Evolutionary conservation across 495 filamentous ascomycete species (phyloP).

Genomic region (Pyrenula aspistea): DNA sequence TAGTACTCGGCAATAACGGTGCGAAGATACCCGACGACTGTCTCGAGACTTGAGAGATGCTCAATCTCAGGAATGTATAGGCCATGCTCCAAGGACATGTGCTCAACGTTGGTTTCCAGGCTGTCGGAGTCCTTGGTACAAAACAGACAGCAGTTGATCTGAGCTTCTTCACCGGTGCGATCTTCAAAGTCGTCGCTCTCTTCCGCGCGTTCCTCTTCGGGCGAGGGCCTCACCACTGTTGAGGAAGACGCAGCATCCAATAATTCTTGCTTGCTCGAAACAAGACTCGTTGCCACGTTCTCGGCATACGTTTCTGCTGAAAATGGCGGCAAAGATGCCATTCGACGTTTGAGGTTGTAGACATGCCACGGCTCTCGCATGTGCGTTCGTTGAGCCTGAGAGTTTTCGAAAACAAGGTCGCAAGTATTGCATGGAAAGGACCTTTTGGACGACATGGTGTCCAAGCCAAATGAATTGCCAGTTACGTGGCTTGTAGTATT

Average conservation of each 20-base stretch:
- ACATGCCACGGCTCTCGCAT: constrained; percentile 2
- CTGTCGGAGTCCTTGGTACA: constrained; percentile 1
- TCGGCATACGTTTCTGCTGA: neutral
- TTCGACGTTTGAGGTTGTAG: constrained; percentile 2
- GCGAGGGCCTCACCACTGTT: constrained; percentile 1
- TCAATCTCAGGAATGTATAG: constrained; percentile 2
- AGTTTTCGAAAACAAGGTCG: constrained; percentile 1
- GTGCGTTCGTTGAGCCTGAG: constrained; percentile 1
- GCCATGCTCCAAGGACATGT: constrained; percentile 1
- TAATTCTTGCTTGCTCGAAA: constrained; percentile 2
- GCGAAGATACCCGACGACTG: constrained; percentile 1
- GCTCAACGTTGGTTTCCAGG: constrained; percentile 1
- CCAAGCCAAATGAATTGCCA: constrained; percentile 1
- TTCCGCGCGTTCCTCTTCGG: neutral
- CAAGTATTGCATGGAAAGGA: constrained; percentile 1
- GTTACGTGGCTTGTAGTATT: neutral
- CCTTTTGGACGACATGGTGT: constrained; percentile 1
- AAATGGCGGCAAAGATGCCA: constrained; percentile 1
- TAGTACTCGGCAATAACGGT: constrained; percentile 2
- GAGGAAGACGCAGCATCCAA: constrained; percentile 1
- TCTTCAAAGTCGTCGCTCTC: constrained; percentile 1
- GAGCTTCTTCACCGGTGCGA: neutral
- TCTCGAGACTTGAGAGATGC: constrained; percentile 2
- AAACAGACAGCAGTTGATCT: constrained; percentile 1
- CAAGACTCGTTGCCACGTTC: constrained; percentile 1